Conservation (phyloP, 2,329 filamentous ascomycete genomes). For the Aspergillus fructus region DNA sequence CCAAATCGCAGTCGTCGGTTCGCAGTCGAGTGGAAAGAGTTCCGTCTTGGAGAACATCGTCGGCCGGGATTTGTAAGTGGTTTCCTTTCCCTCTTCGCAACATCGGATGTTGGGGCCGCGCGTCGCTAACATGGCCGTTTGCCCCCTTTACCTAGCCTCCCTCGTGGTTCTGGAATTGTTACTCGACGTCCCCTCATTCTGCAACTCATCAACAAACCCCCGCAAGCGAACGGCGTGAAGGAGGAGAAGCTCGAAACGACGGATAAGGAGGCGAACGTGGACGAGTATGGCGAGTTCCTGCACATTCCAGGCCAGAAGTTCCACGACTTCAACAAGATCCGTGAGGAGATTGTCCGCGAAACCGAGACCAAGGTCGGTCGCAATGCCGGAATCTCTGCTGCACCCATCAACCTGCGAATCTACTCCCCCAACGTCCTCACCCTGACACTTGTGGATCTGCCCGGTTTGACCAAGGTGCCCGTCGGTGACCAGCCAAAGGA, state of each 20-base stretch:
- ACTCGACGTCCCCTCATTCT: constrained; percentile 94
- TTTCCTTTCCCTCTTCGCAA: background rate
- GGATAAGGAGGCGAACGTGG: constrained; percentile 84
- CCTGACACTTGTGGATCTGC: constrained; percentile 92
- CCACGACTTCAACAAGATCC: constrained; percentile 96
- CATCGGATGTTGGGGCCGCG: constrained; percentile 3
- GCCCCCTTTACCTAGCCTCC: constrained; percentile 61
- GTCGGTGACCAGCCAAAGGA: constrained; percentile 95
- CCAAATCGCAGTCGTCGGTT: constrained; percentile 96
- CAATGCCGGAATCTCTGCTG: constrained; percentile 94
- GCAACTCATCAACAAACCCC: constrained; percentile 90
- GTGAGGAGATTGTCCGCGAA: constrained; percentile 95
- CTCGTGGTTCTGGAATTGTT: constrained; percentile 95
- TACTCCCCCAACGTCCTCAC: constrained; percentile 98
- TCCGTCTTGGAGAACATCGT: constrained; percentile 99
- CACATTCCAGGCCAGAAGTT: constrained; percentile 98
- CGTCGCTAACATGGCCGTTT: constrained; percentile 25
- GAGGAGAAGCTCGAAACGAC: constrained; percentile 64
- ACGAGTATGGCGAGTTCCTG: constrained; percentile 99
- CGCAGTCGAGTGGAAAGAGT: constrained; percentile 98
- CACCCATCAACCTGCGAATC: constrained; percentile 95
- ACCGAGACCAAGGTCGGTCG: constrained; percentile 94
- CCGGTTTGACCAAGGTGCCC: constrained; percentile 92
- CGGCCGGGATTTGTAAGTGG: constrained; percentile 90
- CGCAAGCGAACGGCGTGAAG: constrained; percentile 69